Evolutionary conservation across 2,329 filamentous ascomycete species (phyloP), one percentile per base, ranked within the genome.

Genomic region (Trichoderma gracile): DNA sequence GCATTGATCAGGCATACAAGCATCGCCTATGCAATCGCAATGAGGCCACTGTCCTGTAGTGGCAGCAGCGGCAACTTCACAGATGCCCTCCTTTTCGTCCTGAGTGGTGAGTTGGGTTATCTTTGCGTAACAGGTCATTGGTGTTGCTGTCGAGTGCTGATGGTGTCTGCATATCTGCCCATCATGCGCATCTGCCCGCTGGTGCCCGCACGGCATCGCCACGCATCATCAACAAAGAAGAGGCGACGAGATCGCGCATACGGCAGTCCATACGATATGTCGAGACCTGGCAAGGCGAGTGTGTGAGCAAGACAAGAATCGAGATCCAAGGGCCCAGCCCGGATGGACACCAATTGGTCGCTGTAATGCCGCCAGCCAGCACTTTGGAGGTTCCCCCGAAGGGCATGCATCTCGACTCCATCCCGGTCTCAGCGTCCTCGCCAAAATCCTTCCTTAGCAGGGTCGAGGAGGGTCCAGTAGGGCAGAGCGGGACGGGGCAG

Each of bases 401-500:
- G 17, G 8, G 49, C 19, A 47, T 62, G 33, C 58, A 62, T 46
- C n/a, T 38, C 21, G 49, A 52, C 49, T 33, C 47, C 47, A 57
- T 61, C 58, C 58, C 49, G 58, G 49, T 62, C 49, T 62, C 58
- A 56, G 50, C 50, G 27, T 50, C 21, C 33, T 56, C 53, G 40
- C 38, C 21, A 5, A 30, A 33, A 17, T n/a, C 40, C 14, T n/a
- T n/a, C 25, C 27, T 12, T 14, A 15, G 33, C 12, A 38, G 33
- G 10, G 12, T 14, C 33, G 33, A 38, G 33, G 33, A 38, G 3
- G 12, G 33, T 38, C 33, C 33, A 38, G 12, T 3, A 38, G 10
- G 33, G 10, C 33, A 38, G 33, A 38, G 33, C 12, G 12, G 12
- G 33, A 38, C 33, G 14, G 12, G 10, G 12, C 33, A 38, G 33